A percentile compares a stretch with the other conserved stretches of the same genome.
Conservation (phyloP, 208 protist genomes). For the Leishmania tropica region DNA sequence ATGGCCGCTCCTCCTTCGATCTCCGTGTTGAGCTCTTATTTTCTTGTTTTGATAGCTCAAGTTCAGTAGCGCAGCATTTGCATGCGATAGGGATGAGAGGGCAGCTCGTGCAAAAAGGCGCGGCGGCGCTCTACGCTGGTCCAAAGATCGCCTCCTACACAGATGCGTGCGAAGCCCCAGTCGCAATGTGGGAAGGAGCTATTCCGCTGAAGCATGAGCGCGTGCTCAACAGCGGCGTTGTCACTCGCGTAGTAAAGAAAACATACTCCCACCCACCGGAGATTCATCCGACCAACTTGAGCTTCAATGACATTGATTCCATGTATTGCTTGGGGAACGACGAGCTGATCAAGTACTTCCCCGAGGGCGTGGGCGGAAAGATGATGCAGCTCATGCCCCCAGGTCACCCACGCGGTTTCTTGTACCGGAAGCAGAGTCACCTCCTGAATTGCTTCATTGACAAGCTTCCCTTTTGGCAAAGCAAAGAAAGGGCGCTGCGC, state of each 20-base stretch:
- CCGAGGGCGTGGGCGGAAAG: slow-evolving; percentile 88
- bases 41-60: not conserved
- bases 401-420: slow-evolving; percentile 87
- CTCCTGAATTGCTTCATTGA: slow-evolving; percentile 90
- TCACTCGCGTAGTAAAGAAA: slow-evolving; percentile 61
- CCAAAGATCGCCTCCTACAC: slow-evolving; percentile 76
- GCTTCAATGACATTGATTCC: slow-evolving; percentile 87
- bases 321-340: slow-evolving; percentile 93
- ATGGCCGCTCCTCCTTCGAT: not conserved
- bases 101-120: slow-evolving; percentile 48
- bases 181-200: slow-evolving; percentile 84
- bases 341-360: slow-evolving; percentile 83
- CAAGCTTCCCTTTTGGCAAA: slow-evolving; percentile 84
- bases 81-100: slow-evolving; percentile 40
- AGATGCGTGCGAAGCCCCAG: slow-evolving; percentile 87
- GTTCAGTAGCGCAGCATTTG: not conserved
- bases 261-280: slow-evolving; percentile 84
- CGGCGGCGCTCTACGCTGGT: slow-evolving; percentile 61
- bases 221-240: slow-evolving; percentile 51
- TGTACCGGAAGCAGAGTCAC: slow-evolving; percentile 91
- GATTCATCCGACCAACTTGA: slow-evolving; percentile 53
- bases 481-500: slow-evolving; percentile 59
- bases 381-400: slow-evolving; percentile 93
- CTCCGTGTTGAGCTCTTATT: not conserved
- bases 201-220: slow-evolving; percentile 80